phyloP scores from a whole-genome alignment of 441 rosid genomes.

The Oxalis stricta region DNA sequence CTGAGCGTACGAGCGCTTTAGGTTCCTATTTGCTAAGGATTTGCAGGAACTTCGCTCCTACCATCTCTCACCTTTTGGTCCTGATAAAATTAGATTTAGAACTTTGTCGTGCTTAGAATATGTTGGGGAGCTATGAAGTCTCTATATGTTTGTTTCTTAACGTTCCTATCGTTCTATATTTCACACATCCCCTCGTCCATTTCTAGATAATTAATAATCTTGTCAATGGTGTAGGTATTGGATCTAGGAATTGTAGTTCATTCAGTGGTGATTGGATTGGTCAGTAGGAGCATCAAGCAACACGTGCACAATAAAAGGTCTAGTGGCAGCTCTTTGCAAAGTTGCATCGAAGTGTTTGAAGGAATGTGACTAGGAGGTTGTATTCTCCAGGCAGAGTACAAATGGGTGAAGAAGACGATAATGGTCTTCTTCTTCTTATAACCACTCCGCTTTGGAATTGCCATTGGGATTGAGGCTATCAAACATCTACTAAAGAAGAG shows the following conservation, averaged over 20 bases:
- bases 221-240: slow-evolving; percentile 14
- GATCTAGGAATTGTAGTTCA: slow-evolving; percentile 40
- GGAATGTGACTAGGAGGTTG: slow-evolving; percentile 41
- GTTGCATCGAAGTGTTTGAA: slow-evolving; percentile 40
- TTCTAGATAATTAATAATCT: not conserved
- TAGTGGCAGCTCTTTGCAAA: slow-evolving; percentile 31
- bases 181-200: not conserved
- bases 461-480: slow-evolving; percentile 18
- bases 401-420: slow-evolving; percentile 9
- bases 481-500: slow-evolving; percentile 8
- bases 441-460: slow-evolving; percentile 20
- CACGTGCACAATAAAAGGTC: slow-evolving; percentile 24
- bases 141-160: not conserved
- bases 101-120: too few species aligned
- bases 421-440: slow-evolving; percentile 23
- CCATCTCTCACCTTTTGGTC: too few species aligned
- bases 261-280: slow-evolving; percentile 33
- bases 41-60: too few species aligned
- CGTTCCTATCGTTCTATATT: too few species aligned
- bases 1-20: too few species aligned
- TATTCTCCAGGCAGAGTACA: slow-evolving; percentile 24
- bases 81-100: too few species aligned
- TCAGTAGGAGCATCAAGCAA: slow-evolving; percentile 31
- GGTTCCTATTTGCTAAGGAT: too few species aligned
- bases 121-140: too few species aligned